Evolutionary conservation across 192 early-diverging fungal species (phyloP), one percentile per base, ranked within the genome.

Genomic region (Dispira parvispora): DNA sequence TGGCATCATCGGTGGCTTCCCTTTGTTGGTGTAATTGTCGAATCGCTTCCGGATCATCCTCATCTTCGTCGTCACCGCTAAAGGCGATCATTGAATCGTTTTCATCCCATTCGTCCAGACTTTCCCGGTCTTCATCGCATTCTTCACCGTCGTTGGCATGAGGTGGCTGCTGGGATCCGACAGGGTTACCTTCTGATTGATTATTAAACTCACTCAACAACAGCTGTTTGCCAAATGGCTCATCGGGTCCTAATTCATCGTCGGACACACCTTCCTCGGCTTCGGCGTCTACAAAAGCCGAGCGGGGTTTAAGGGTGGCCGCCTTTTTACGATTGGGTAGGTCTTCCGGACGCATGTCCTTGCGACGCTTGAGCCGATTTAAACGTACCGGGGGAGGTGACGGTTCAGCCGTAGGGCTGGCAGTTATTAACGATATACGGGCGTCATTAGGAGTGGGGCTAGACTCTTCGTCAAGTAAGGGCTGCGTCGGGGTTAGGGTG

Each of bases 251-350:
- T n/a, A 66, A 68, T 6, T 68, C 69, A 21, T 72, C 72, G 3
- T 68, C 68, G 64, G 70, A 72, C 44, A 68, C 66, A 56, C 71
- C 71, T 16, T 70, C 70, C 43, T 77, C 72, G 0, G 75, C 75
- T 46, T 77, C 75, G 52, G 68, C 72, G 21, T 72, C 75, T 0
- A 77, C 60, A 67, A 77, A 77, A 49, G 71, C 72, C 6, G 75
- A 71, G 13, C 64, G 67, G 28, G 58, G 58, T 6, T 44, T 42
- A n/a, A 16, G 11, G 18, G 26, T 26, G 32, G 32, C 32, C 32
- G 6, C 32, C 32, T 38, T 38, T 38, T 38, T 38, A 38, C 55
- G 26, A 1, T 57, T 25, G 28, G 55, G 27, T 8, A 18, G 16
- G 8, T 25, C 6, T 26, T 32, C 38, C 9, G 28, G 27, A 16